These are phyloP conservation scores for Fusarium decemcellulare DNA, from an alignment of 2,329 filamentous ascomycete genomes.

Conservation along the genomic window DNA sequence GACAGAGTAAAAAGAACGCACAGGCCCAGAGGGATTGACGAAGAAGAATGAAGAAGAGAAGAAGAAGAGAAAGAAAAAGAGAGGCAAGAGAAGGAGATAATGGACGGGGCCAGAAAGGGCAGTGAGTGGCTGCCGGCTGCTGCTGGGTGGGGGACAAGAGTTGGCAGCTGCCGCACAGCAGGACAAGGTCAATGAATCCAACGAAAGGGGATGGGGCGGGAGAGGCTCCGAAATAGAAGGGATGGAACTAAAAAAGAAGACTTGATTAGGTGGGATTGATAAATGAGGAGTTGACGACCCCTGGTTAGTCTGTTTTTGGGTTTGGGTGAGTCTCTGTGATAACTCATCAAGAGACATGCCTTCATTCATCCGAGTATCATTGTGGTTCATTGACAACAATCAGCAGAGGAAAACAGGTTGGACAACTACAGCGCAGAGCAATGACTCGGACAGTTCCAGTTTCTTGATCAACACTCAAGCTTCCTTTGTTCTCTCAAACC, in stretches of 20 bases:
- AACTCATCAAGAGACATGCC: background rate
- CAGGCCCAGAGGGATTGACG: background rate
- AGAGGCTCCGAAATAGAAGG: constrained; percentile 29
- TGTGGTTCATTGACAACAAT: background rate
- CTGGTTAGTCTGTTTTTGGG: constrained; percentile 7
- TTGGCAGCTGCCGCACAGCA: constrained; percentile 23
- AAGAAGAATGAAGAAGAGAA: background rate
- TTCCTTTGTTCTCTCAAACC: background rate
- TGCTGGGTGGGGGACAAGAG: constrained; percentile 12
- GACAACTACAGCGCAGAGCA: too few species aligned
- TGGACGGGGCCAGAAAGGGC: constrained; percentile 16
- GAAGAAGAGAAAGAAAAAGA: background rate
- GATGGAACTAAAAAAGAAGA: constrained; percentile 31
- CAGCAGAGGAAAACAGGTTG: too few species aligned
- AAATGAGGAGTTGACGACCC: constrained; percentile 7
- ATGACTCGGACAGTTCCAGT: too few species aligned
- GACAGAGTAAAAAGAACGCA: background rate
- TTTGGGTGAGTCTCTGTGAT: background rate
- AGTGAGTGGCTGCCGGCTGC: constrained; percentile 34
- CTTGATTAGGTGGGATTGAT: constrained; percentile 8
- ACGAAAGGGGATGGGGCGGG: constrained; percentile 19
- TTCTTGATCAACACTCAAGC: background rate
- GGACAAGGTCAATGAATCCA: background rate
- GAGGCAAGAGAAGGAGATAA: constrained; percentile 1
- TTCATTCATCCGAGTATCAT: background rate